Evolutionary conservation across 371 early-diverging fungal genomes (phyloP).

Genomic region (Apophysomyces elegans): DNA sequence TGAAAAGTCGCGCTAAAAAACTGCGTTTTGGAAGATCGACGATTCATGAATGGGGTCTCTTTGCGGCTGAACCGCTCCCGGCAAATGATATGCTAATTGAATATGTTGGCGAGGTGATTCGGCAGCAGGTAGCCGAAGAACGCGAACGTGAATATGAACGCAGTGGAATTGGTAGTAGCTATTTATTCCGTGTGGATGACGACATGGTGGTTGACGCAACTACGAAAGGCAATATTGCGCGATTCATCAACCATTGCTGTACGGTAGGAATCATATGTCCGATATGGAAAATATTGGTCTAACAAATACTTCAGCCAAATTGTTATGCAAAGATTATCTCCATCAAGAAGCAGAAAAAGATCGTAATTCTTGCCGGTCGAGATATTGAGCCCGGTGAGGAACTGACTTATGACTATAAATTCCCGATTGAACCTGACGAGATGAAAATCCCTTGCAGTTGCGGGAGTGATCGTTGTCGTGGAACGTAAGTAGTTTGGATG

Average conservation of each 20-base stretch:
- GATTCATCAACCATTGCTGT: conserved; percentile 98
- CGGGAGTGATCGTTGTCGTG: conserved; percentile 78
- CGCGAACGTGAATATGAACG: conserved; percentile 88
- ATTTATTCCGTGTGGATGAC: conserved; percentile 93
- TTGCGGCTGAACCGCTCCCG: conserved; percentile 84
- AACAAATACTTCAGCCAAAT: conserved; percentile 72
- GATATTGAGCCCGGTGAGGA: conserved; percentile 90
- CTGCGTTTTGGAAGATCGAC: conserved; percentile 82
- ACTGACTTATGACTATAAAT: conserved; percentile 97
- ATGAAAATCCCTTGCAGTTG: conserved; percentile 91
- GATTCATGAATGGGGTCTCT: conserved; percentile 96
- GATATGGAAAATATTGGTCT: neutral
- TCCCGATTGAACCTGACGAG: conserved; percentile 77
- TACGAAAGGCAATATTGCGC: conserved; percentile 90
- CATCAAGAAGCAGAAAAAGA: conserved; percentile 79
- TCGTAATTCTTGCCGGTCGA: conserved; percentile 84
- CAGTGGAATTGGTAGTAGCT: conserved; percentile 87
- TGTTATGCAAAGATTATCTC: conserved; percentile 87
- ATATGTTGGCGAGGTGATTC: conserved; percentile 95
- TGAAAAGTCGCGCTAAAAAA: conserved; percentile 79
- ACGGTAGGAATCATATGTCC: conserved; percentile 50
- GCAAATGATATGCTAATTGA: conserved; percentile 92
- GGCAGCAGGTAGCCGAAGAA: conserved; percentile 88
- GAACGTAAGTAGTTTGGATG: conserved; percentile 41
- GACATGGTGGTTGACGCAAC: conserved; percentile 96